phyloP scores from a whole-genome alignment of 2,329 filamentous ascomycete genomes.

The Epichloe festucae region DNA sequence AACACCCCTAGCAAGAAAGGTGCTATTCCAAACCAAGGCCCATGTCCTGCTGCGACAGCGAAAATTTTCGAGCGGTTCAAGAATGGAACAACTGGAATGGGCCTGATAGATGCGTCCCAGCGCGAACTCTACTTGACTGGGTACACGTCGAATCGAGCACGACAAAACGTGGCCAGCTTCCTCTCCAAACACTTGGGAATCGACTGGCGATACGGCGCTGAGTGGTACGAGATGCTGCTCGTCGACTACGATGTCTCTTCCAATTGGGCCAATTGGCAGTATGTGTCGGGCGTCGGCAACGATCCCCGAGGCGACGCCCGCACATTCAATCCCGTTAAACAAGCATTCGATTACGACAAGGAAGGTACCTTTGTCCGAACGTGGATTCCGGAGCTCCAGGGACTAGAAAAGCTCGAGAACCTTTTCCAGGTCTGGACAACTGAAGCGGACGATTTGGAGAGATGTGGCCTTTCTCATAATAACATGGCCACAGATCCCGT shows the following conservation, averaged over 20 bases:
- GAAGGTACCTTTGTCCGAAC: conserved; percentile 55
- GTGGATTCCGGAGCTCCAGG: conserved; percentile 57
- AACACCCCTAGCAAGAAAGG: conserved; percentile 26
- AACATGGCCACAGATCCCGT: conserved; percentile 56
- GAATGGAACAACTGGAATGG: conserved; percentile 58
- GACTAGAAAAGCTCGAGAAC: conserved; percentile 38
- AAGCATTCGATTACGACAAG: conserved; percentile 64
- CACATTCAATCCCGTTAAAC: conserved; percentile 75
- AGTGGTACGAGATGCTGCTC: conserved; percentile 68
- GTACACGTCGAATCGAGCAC: conserved; percentile 63
- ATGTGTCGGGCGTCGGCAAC: conserved; percentile 67
- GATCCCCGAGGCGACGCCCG: conserved; percentile 58
- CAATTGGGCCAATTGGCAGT: conserved; percentile 80
- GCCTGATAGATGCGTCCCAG: conserved; percentile 65
- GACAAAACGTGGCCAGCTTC: conserved; percentile 67
- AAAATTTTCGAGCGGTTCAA: conserved; percentile 45
- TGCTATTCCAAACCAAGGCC: conserved; percentile 23
- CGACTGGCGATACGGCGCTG: conserved; percentile 70
- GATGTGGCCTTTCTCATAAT: conserved; percentile 41
- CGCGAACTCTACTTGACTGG: conserved; percentile 63
- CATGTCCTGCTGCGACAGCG: conserved; percentile 29
- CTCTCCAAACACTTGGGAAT: conserved; percentile 59
- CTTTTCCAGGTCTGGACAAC: conserved; percentile 62
- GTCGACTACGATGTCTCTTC: conserved; percentile 64
- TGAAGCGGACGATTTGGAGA: conserved; percentile 41